These are phyloP conservation scores for Psilocybe cubensis DNA, from an alignment of 768 basidiomycete genomes.

Conservation along the genomic window DNA sequence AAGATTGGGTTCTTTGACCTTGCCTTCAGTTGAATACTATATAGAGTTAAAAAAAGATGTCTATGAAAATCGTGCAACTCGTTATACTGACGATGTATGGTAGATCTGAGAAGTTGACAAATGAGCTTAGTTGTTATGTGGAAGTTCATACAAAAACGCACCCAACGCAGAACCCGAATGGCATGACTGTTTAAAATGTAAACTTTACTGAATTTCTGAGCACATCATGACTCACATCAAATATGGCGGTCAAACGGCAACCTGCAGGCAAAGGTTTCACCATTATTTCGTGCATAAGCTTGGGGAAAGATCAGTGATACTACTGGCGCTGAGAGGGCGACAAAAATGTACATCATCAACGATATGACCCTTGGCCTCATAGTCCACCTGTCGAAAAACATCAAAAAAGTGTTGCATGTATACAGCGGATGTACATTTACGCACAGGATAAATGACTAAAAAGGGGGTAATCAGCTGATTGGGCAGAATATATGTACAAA, in stretches of 20 bases:
- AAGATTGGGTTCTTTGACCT: constrained; percentile 92
- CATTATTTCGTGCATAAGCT: constrained; percentile 81
- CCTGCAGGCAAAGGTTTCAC: constrained; percentile 81
- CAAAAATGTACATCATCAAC: constrained; percentile 84
- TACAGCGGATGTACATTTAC: constrained; percentile 33
- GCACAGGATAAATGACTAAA: constrained; percentile 85
- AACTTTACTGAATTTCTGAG: background rate
- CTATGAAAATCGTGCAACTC: background rate
- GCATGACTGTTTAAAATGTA: constrained; percentile 57
- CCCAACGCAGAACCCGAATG: constrained; percentile 91
- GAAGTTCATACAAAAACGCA: constrained; percentile 32
- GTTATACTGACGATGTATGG: constrained; percentile 59
- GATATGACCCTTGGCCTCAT: constrained; percentile 69
- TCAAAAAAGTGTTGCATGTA: background rate
- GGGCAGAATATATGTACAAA: background rate
- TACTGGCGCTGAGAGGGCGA: too few relatives aligned
- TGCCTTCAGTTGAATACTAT: constrained; percentile 94
- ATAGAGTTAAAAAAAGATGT: background rate
- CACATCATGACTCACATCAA: constrained; percentile 58
- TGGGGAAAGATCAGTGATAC: too few relatives aligned
- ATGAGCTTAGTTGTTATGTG: background rate
- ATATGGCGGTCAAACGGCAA: constrained; percentile 86
- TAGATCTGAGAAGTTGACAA: constrained; percentile 46
- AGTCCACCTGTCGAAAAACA: constrained; percentile 45
- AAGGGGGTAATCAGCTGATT: background rate